Base-by-base conservation (phyloP, 2,329 filamentous ascomycete genomes). In the Penicillium sp. region DNA sequence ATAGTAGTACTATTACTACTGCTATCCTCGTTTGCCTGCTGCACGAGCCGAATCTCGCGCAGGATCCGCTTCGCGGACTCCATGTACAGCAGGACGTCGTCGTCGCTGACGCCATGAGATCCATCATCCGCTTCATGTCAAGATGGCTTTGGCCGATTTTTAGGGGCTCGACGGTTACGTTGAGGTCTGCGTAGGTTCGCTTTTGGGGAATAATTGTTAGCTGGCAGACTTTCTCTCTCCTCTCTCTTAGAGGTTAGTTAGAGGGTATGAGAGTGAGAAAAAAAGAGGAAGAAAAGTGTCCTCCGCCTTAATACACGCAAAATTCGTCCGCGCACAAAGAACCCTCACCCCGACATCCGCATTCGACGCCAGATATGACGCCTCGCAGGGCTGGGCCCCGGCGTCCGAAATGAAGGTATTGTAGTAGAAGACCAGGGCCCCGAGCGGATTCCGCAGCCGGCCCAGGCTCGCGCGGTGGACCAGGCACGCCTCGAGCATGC, bases 381-480 rank as follows among this genome's bases (percentile, higher is more conserved):
- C 87, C 70, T 91, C 88, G 60, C 87, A 88, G 0, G 86, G 82
- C 0, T 77, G 78, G 13, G 83, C 83, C 1, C 79, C 75, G 0
- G 71, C 68, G 48, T 84, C 81, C 0, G 81, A 84, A 11, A 81
- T 79, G 63, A 85, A 86, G 0, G 81, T 82, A 65, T 89, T 86
- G 61, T 88, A 90, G 64, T 90, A 87, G 53, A 91, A 90, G 0
- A 91, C 83, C 0, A 91, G 74, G 0, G 85, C 87, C 0, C 86
- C 85, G 0, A 90, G 75, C 1, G 67, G 67, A 3, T 53, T 66
- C 2, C 38, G 13, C 15, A 67, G 58, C 9, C 23, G 41, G 2
- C 83, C 84, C 0, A 83, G 76, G 0, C 72, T 67, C 0, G 78
- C 83, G 0, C 72, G 66, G 1, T 72, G 67, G 1, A 86, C 73